Conservation (phyloP, 2,329 filamentous ascomycete genomes). For the Colletotrichum higginsianum region DNA sequence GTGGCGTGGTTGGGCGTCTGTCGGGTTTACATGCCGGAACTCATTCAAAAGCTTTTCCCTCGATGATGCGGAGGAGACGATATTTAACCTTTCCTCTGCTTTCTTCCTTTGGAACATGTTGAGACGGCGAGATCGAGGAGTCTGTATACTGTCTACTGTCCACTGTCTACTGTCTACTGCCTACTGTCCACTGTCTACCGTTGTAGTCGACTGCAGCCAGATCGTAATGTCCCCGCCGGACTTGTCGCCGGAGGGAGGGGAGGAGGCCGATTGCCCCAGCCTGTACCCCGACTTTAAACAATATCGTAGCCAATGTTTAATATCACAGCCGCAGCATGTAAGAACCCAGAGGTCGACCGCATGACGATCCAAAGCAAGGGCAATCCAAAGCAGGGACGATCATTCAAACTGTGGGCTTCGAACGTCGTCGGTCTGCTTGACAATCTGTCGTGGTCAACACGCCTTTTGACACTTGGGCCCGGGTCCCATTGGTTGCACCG, state of each 20-base stretch:
- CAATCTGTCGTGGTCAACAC: neutral
- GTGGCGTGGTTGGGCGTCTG: neutral
- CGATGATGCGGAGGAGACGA: neutral
- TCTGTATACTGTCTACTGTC: too few relatives aligned
- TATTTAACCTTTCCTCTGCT: neutral
- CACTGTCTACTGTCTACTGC: too few relatives aligned
- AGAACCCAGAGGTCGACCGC: too few relatives aligned
- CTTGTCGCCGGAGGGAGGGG: neutral
- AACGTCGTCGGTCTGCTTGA: neutral
- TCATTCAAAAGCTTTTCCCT: neutral
- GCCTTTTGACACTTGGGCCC: neutral
- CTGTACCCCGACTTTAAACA: neutral
- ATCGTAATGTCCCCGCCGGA: neutral
- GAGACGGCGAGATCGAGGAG: neutral
- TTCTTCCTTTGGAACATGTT: neutral
- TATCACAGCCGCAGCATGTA: too few relatives aligned
- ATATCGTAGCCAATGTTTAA: neutral
- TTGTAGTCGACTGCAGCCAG: too few relatives aligned
- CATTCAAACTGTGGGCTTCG: too few relatives aligned
- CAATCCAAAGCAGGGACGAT: neutral
- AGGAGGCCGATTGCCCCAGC: neutral
- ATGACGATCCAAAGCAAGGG: too few relatives aligned
- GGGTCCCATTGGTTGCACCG: neutral
- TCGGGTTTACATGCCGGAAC: neutral
- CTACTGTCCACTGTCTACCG: too few relatives aligned